These are phyloP conservation scores for Metarhizium anisopliae DNA, from an alignment of 2,329 filamentous ascomycete genomes.

Conservation along the genomic window DNA sequence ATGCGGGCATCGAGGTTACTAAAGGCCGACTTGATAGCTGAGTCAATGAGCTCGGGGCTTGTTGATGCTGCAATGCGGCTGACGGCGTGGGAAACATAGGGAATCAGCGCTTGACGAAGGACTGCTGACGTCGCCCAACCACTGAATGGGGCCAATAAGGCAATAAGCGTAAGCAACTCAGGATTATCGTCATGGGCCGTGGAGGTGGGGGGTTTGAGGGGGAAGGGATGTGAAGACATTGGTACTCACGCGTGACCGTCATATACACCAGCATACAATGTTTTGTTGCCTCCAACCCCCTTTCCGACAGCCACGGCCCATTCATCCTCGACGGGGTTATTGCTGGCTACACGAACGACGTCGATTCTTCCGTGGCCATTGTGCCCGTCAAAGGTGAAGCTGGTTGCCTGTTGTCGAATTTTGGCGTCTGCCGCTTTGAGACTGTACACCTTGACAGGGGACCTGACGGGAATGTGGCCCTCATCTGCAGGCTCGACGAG, in stretches of 20 bases:
- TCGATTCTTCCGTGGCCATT: constrained; percentile 21
- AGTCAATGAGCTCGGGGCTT: constrained; percentile 39
- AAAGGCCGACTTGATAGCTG: constrained; percentile 49
- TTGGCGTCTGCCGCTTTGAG: constrained; percentile 20
- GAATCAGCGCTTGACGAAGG: constrained; percentile 31
- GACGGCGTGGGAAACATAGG: constrained; percentile 30
- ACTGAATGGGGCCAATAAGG: constrained; percentile 11
- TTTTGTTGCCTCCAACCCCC: constrained; percentile 18
- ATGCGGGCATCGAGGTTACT: constrained; percentile 48
- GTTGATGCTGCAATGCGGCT: constrained; percentile 16
- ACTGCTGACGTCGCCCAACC: constrained; percentile 33
- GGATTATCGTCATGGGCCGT: background rate
- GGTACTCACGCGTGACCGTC: constrained; percentile 39
- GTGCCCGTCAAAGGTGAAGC: constrained; percentile 19
- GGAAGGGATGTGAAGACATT: background rate
- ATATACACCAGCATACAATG: constrained; percentile 31
- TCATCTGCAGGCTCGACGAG: constrained; percentile 9
- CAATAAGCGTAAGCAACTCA: background rate
- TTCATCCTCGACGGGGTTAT: constrained; percentile 26
- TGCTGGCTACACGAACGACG: constrained; percentile 24
- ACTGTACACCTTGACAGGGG: constrained; percentile 17
- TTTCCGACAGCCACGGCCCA: constrained; percentile 23
- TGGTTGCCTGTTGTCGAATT: constrained; percentile 19
- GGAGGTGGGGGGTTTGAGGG: background rate
- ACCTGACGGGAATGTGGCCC: constrained; percentile 13